Evolutionary conservation across 75 land plant species (phyloP), one percentile per base, ranked within the genome.

Genomic region (Pinus albicaulis): DNA sequence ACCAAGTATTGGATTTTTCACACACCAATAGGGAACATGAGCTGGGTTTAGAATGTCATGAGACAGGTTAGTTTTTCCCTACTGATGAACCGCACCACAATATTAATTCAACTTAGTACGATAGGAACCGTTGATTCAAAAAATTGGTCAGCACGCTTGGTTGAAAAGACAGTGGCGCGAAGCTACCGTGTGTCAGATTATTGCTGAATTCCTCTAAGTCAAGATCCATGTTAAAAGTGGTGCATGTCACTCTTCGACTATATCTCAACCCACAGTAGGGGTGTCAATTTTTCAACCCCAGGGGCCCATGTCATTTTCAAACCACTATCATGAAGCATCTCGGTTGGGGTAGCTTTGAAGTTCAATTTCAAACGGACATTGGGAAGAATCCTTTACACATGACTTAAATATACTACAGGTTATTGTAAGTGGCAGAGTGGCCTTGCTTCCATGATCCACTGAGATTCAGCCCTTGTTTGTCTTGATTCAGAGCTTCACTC

Each of bases 191-290:
- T 28, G 28, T 28, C 28, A 1, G 28, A 28, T 28, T 28, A 86
- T 86, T 84, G 82, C 84, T 86, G 84, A 86, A 86, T 81, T 81
- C 87, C 87, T 86, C 87, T 86, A 86, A 86, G 87, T 86, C 84
- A 86, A 78, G 82, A 86, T 86, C 87, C 87, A 77, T 73, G 86
- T 80, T 28, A 28, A 1, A 28, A 28, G 28, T 28, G 28, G 28
- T 28, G 28, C 28, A 28, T 28, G 28, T 28, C 80, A 81, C 31
- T 0, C 15, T 20, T 76, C 58, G 13, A 57, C 19, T 57, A 17
- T 17, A 14, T 14, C 58, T 13, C 19, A 17, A 57, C 58, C 58
- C 58, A 57, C 1, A 17, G 1, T 57, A 64, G 68, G 68, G 68
- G 68, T 25, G 2, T 28, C 1, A 2, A 1, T 64, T 25, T 17